Base-by-base conservation (phyloP, 257 asterid species). In the Petunia axillaris region DNA sequence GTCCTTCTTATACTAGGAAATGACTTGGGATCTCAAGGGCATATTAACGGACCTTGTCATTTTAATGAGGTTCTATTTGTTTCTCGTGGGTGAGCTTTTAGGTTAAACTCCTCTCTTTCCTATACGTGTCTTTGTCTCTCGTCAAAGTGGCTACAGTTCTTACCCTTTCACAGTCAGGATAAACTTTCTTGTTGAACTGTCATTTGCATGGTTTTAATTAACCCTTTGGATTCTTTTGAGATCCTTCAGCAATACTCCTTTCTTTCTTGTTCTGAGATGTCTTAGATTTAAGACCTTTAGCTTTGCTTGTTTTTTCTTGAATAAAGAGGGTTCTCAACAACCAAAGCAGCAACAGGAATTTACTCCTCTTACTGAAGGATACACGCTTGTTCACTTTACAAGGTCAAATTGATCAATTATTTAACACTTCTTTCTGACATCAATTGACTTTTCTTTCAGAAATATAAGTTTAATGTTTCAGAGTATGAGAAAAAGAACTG, bases 11-110 rank as follows among this genome's bases (percentile, higher is more conserved):
- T 62, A 15, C 36, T 9, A 62, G 41, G 41, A 62, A 8, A 62
- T 63, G 68, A 9, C 43, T 63, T 8, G 68, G 43, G 13, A 63
- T 63, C 41, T 35, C 68, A 60, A 35, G 66, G 66, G 66, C 65
- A 59, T 59, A 38, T 8, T 8, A 59, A 36, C 16, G 40, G 5
- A 25, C 13, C 11, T 52, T 59, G 4, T 60, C 41, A 60, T 60
- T 60, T 35, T 60, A 25, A 62, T 8, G 15, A 62, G 37, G 37
- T 35, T 36, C 15, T 35, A 11, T 62, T 35, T 36, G 9, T 36
- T 63, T 62, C 41, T 62, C 14, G 38, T 4, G 62, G 7, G 68
- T 36, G 40, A 63, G 36, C 68, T 63, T 36, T 36, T 63, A 63
- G 67, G 41, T 9, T 35, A 6, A 62, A 62, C 14, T 35, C 41